Evolutionary conservation across 148 eudicot species (phyloP).

Genomic region (Arbutus unedo): DNA sequence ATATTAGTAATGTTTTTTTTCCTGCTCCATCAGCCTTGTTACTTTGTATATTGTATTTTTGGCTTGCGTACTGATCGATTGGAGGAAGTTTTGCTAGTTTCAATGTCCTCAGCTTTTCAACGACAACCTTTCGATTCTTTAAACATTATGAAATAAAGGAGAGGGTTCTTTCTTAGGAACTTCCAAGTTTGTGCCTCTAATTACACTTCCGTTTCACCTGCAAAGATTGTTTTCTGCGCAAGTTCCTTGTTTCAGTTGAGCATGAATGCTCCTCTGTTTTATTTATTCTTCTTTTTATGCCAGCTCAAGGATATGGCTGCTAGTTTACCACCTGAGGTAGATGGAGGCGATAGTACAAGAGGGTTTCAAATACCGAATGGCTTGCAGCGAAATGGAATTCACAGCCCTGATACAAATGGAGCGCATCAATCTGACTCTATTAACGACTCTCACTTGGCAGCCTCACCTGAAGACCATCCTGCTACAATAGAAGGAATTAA

Average conservation of each 20-base stretch:
- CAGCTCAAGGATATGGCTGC: conserved; percentile 98
- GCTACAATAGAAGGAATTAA: conserved; percentile 33
- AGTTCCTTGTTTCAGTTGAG: background rate
- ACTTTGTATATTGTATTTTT: background rate
- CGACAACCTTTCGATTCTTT: background rate
- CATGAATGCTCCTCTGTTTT: background rate
- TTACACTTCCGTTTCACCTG: background rate
- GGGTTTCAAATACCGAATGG: conserved; percentile 53
- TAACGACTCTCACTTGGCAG: conserved; percentile 28
- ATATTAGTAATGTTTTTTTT: background rate
- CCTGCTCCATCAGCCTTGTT: background rate
- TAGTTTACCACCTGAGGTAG: conserved; percentile 77
- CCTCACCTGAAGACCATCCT: conserved; percentile 35
- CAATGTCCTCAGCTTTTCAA: background rate
- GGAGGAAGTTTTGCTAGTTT: conserved; percentile 3
- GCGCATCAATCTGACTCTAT: conserved; percentile 33
- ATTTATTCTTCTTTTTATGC: background rate
- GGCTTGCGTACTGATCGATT: background rate
- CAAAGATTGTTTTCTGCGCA: background rate
- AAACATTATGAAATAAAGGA: background rate
- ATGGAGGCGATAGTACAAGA: conserved; percentile 48
- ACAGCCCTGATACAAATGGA: conserved; percentile 45
- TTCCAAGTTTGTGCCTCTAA: background rate
- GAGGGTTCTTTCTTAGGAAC: background rate
- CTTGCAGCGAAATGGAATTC: conserved; percentile 57